Evolutionary conservation across 495 filamentous ascomycete species (phyloP), one percentile per base, ranked within the genome.

Genomic region (Viridothelium virens): DNA sequence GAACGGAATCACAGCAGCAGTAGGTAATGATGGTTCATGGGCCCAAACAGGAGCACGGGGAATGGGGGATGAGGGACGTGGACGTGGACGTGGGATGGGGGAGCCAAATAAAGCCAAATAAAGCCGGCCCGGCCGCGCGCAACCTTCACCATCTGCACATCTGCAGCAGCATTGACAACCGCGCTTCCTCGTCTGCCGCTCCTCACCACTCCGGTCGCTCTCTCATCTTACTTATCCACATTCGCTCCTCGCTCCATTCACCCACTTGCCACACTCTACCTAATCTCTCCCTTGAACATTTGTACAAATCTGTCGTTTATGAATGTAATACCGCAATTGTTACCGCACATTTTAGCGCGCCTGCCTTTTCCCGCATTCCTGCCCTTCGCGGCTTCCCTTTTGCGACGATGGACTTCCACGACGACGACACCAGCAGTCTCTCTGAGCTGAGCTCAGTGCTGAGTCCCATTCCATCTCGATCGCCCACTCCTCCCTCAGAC

Each of bases 401-500:
- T 38, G 66, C 61, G 38, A 47, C 38, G 39, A 53, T 38, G 47
- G 34, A 31, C 41, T 53, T 41, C 18, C 59, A 2, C 61, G 36
- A 41, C 66, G 50, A 65, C 37, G 44, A 65, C 37, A 47, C 56
- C 36, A 62, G 56, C 44, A 38, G 37, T n/a, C 61, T 74, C 34
- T 81, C 80, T 44, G 81, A 83, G 56, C 64, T 71, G 61, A 74
- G 67, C 66, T 87, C 86, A 41, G 83, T 83, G 36, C 73, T 87
- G 65, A 87, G 84, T 75, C 84, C 84, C 44, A 70, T 75, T 63
- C 77, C 80, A 6, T 76, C 78, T 33, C 68, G 56, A 37, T 88
- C 88, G 11, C 84, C 87, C 2, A 81, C 82, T 18, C 79, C 85
- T 11, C 83, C 86, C 36, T 78, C 82, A 31, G 76, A 80, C 38